A percentile compares a stretch with the other conserved stretches of the same genome.
These are phyloP conservation scores for Neonectria faginata DNA, from an alignment of 2,329 filamentous ascomycete species.

Conservation along the genomic window DNA sequence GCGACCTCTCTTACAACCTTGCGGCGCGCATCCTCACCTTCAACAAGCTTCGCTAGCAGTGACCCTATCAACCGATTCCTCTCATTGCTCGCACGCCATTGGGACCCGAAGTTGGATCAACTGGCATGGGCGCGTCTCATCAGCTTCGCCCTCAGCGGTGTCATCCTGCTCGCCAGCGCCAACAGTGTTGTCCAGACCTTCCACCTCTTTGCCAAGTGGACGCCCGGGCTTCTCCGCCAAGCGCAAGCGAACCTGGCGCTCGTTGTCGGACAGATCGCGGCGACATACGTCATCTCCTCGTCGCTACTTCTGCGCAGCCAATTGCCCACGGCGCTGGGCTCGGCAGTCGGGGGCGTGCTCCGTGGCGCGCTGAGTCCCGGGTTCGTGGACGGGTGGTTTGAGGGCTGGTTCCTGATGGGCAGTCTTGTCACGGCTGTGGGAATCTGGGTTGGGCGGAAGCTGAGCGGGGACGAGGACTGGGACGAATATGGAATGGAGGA, in stretches of 20 bases:
- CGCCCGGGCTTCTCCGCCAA: constrained; percentile 77
- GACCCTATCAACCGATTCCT: constrained; percentile 89
- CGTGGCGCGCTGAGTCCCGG: constrained; percentile 75
- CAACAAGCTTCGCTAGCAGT: constrained; percentile 70
- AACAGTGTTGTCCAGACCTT: constrained; percentile 88
- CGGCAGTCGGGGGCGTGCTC: constrained; percentile 80
- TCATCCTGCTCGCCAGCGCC: constrained; percentile 85
- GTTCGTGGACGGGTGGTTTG: constrained; percentile 82
- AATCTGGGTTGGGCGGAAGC: constrained; percentile 76
- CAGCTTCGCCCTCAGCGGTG: constrained; percentile 83
- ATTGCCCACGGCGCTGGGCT: constrained; percentile 80
- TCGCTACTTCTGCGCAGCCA: constrained; percentile 82
- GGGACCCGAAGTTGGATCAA: constrained; percentile 85
- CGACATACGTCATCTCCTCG: constrained; percentile 86
- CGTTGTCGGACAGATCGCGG: constrained; percentile 82
- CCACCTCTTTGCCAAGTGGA: constrained; percentile 80
- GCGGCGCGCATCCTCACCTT: constrained; percentile 61
- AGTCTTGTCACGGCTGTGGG: constrained; percentile 75
- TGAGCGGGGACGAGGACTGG: constrained; percentile 69
- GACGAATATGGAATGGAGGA: constrained; percentile 74
- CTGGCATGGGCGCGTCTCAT: constrained; percentile 87
- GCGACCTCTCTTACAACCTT: constrained; percentile 77
- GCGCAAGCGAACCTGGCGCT: constrained; percentile 83
- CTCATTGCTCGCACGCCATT: constrained; percentile 83
- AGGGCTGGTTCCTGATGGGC: constrained; percentile 83